These are phyloP conservation scores for Selenicereus undatus DNA, from an alignment of 148 eudicot genomes.

Conservation along the genomic window DNA sequence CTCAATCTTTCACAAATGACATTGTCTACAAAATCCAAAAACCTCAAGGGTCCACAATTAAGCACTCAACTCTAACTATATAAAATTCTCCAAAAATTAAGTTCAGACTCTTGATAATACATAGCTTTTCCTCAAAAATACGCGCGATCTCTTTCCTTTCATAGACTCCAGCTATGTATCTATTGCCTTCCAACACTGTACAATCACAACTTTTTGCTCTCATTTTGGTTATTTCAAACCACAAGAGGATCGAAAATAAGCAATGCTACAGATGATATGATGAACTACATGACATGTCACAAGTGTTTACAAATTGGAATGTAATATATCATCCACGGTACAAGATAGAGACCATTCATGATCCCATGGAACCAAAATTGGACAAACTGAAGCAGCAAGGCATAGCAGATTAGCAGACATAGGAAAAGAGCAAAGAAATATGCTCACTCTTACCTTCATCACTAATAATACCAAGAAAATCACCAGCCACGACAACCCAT, in stretches of 20 bases:
- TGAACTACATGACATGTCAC: no score
- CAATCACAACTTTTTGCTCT: neutral
- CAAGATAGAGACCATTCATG: neutral
- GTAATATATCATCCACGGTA: neutral
- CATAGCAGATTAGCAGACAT: neutral
- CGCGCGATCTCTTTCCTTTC: neutral
- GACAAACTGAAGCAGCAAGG: neutral
- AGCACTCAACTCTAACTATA: neutral
- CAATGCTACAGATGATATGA: no score
- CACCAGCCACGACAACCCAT: constrained; percentile 95
- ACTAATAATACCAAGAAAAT: constrained; percentile 65
- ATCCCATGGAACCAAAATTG: neutral
- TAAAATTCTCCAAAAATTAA: neutral
- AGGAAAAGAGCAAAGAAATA: neutral
- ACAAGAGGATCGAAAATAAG: no score
- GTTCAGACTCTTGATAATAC: neutral
- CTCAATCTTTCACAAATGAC: neutral
- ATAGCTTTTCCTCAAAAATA: neutral
- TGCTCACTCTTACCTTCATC: constrained; percentile 67
- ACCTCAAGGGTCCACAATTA: neutral
- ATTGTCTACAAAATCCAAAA: neutral
- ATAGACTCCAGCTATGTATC: neutral
- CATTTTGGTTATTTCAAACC: no score
- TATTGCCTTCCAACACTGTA: neutral
- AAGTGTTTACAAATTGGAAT: neutral